phyloP scores from a whole-genome alignment of 495 filamentous ascomycete species.

The Aspergillus baeticus region DNA sequence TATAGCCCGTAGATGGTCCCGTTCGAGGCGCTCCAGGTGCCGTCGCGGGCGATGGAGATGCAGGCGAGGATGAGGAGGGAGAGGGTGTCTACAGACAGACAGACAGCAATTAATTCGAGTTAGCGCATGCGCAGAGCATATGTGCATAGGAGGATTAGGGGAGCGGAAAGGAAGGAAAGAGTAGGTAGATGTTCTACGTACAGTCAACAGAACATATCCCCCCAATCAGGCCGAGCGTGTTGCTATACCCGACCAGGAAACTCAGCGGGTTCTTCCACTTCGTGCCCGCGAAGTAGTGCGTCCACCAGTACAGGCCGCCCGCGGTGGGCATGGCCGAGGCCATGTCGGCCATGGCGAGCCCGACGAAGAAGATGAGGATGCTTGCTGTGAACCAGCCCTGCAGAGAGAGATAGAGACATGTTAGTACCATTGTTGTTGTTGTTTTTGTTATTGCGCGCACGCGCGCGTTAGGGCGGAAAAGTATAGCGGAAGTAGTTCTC shows the following conservation, averaged over 20 bases:
- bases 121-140: too few species aligned
- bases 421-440: too few species aligned
- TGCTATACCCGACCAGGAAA: constrained; percentile 72
- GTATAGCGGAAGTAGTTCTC: too few species aligned
- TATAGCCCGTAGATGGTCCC: constrained; percentile 64
- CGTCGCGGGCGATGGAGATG: constrained; percentile 63
- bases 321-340: constrained; percentile 69
- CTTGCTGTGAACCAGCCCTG: constrained; percentile 63
- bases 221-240: constrained; percentile 65
- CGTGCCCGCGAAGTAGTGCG: constrained; percentile 62
- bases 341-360: constrained; percentile 68
- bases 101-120: too few species aligned
- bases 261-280: constrained; percentile 61
- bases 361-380: constrained; percentile 63
- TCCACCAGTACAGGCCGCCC: constrained; percentile 71
- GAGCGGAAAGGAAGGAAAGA: too few species aligned
- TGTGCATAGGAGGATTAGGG: too few species aligned
- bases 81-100: constrained; percentile 45
- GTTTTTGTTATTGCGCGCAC: too few species aligned
- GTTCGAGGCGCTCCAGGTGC: constrained; percentile 58
- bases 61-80: constrained; percentile 52
- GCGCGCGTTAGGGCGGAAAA: too few species aligned
- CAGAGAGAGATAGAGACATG: too few species aligned
- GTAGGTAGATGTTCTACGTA: too few species aligned
- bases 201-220: constrained; percentile 63